Conservation (phyloP, 164 flowering plant genomes). For the Nymphaea colorata region DNA sequence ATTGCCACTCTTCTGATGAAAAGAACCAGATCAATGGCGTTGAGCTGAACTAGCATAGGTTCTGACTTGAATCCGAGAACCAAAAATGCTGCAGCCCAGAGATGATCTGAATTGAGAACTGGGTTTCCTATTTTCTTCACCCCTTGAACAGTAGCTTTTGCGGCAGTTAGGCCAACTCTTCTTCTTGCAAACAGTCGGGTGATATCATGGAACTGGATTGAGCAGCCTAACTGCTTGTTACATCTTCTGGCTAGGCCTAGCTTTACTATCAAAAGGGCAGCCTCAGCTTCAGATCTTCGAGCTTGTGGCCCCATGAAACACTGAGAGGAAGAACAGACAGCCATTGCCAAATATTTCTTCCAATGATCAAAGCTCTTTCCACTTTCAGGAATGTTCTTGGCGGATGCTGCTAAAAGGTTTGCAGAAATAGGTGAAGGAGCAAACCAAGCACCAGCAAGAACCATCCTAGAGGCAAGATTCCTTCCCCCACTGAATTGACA, state of each 20-base stretch:
- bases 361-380: slow-evolving; percentile 32
- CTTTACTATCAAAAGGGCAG: slow-evolving; percentile 53
- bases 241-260: slow-evolving; percentile 64
- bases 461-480: slow-evolving; percentile 61
- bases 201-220: slow-evolving; percentile 65
- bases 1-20: slow-evolving; percentile 66
- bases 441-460: slow-evolving; percentile 81
- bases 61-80: slow-evolving; percentile 86
- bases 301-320: slow-evolving; percentile 26
- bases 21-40: slow-evolving; percentile 54
- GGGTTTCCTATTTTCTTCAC: slow-evolving; percentile 49
- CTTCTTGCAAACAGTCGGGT: slow-evolving; percentile 44
- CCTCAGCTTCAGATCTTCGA: slow-evolving; percentile 54
- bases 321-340: slow-evolving; percentile 32
- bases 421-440: slow-evolving; percentile 66
- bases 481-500: slow-evolving; percentile 31
- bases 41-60: slow-evolving; percentile 62
- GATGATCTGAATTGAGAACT: slow-evolving; percentile 39
- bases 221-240: slow-evolving; percentile 36
- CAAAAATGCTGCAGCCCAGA: slow-evolving; percentile 78
- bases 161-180: slow-evolving; percentile 37
- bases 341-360: slow-evolving; percentile 30
- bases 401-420: slow-evolving; percentile 51
- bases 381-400: slow-evolving; percentile 33
- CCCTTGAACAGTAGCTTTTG: slow-evolving; percentile 56